Evolutionary conservation across 352 stramenopile genomes (phyloP).

Genomic region (Elongisporangium senticosum): DNA sequence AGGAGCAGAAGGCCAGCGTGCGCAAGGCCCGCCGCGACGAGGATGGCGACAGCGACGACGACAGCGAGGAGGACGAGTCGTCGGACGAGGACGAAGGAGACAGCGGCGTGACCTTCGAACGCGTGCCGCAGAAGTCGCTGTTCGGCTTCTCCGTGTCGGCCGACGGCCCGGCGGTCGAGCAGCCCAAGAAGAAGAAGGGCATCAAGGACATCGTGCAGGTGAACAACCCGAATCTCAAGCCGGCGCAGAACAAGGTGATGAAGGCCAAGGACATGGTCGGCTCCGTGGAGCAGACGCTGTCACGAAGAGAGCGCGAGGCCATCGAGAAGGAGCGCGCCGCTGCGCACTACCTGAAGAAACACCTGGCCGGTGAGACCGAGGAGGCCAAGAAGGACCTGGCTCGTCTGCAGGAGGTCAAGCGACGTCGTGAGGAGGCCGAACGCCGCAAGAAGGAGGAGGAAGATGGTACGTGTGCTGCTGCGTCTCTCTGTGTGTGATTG

Average conservation of each 20-base stretch:
- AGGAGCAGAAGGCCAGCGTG: constrained; percentile 64
- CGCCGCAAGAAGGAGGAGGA: constrained; percentile 80
- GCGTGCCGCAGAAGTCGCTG: constrained; percentile 67
- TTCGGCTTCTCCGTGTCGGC: constrained; percentile 64
- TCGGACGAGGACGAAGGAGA: constrained; percentile 33
- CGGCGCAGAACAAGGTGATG: constrained; percentile 75
- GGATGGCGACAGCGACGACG: constrained; percentile 35
- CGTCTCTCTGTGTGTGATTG: neutral
- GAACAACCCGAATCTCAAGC: constrained; percentile 77
- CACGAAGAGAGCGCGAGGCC: constrained; percentile 77
- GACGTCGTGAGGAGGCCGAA: constrained; percentile 75
- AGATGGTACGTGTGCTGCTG: constrained; percentile 30
- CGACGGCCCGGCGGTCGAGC: constrained; percentile 47
- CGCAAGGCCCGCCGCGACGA: constrained; percentile 67
- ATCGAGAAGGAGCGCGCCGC: constrained; percentile 79
- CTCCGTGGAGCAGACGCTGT: constrained; percentile 64
- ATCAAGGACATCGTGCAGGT: constrained; percentile 67
- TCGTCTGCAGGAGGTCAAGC: constrained; percentile 71
- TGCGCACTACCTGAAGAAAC: constrained; percentile 78
- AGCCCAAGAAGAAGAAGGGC: constrained; percentile 56
- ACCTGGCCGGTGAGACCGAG: constrained; percentile 81
- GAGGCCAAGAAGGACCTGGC: constrained; percentile 84
- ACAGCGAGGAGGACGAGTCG: constrained; percentile 39
- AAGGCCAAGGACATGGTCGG: constrained; percentile 83
- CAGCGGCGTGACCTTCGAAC: constrained; percentile 60